phyloP scores from a whole-genome alignment of 2,329 filamentous ascomycete species.

The Paramyrothecium roridum region DNA sequence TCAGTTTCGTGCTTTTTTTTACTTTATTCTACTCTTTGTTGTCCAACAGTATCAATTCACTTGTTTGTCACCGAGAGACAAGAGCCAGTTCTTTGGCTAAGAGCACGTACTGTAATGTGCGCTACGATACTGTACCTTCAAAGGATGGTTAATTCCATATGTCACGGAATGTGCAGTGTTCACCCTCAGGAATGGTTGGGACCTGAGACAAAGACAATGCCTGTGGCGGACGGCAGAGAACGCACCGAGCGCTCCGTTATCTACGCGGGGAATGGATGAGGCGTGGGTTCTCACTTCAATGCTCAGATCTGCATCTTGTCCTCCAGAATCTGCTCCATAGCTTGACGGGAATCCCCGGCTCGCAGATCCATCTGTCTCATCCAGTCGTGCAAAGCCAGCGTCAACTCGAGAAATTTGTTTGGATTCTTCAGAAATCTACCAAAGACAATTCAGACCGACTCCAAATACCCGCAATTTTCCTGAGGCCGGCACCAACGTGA shows the following conservation, averaged over 20 bases:
- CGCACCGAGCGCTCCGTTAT: too few species aligned
- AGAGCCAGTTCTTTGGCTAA: too few species aligned
- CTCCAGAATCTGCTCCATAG: too few species aligned
- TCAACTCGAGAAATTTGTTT: not conserved
- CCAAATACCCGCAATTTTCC: not conserved
- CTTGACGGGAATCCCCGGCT: not conserved
- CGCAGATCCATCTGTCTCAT: not conserved
- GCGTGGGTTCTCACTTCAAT: too few species aligned
- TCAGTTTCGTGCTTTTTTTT: too few species aligned
- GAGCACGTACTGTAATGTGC: not conserved
- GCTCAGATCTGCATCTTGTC: too few species aligned
- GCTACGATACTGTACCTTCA: too few species aligned
- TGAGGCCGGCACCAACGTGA: not conserved
- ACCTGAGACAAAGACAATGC: conserved; percentile 34
- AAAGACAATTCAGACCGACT: not conserved
- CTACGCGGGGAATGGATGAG: too few species aligned
- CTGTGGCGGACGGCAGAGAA: conserved; percentile 16
- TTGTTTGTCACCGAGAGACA: too few species aligned
- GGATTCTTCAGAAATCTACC: not conserved
- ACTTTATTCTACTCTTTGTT: too few species aligned
- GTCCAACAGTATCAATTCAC: too few species aligned
- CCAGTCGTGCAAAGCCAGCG: not conserved
- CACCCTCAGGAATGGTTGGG: conserved; percentile 26
- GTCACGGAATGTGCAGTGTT: conserved; percentile 21
- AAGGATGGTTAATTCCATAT: not conserved